A percentile compares a stretch with the other conserved stretches of the same genome.
Conservation (phyloP, 805 yeast genomes). For the Wickerhamiella galacta region DNA sequence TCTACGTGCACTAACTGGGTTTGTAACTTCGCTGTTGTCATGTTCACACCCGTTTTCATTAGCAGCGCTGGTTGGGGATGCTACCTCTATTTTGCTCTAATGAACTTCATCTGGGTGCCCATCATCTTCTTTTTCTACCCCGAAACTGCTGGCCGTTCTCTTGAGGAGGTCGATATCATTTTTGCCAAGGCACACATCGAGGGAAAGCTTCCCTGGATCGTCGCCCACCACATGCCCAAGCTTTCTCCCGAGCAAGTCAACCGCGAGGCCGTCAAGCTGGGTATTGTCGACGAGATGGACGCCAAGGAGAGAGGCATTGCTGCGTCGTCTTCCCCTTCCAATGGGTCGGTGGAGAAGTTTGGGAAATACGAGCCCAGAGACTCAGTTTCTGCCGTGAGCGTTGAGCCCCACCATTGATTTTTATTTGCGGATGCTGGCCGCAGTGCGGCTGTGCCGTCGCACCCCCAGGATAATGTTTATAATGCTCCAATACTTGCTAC, state of each 20-base stretch:
- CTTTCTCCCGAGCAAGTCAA: constrained; percentile 41
- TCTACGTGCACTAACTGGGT: constrained; percentile 55
- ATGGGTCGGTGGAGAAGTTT: not conserved
- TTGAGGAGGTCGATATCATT: constrained; percentile 62
- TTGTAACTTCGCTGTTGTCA: constrained; percentile 46
- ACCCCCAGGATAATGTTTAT: no score
- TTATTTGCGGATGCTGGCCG: no score
- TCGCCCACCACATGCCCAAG: constrained; percentile 47
- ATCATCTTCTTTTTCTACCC: constrained; percentile 54
- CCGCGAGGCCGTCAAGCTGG: constrained; percentile 40
- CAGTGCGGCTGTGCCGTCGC: no score
- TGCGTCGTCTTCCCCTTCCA: not conserved
- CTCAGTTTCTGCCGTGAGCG: not conserved
- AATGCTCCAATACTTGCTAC: no score
- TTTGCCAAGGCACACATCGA: constrained; percentile 43
- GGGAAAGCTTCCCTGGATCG: constrained; percentile 40
- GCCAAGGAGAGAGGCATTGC: constrained; percentile 2
- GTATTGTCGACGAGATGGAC: constrained; percentile 23
- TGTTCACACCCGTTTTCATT: constrained; percentile 46
- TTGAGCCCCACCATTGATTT: not conserved
- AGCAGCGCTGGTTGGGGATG: constrained; percentile 37
- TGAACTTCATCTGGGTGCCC: constrained; percentile 45
- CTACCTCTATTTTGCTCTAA: constrained; percentile 49
- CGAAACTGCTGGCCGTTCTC: constrained; percentile 59
- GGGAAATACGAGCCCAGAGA: not conserved